Evolutionary conservation across 805 yeast genomes (phyloP), one percentile per base, ranked within the genome.

Genomic region (Kodamaea neixiangensis): DNA sequence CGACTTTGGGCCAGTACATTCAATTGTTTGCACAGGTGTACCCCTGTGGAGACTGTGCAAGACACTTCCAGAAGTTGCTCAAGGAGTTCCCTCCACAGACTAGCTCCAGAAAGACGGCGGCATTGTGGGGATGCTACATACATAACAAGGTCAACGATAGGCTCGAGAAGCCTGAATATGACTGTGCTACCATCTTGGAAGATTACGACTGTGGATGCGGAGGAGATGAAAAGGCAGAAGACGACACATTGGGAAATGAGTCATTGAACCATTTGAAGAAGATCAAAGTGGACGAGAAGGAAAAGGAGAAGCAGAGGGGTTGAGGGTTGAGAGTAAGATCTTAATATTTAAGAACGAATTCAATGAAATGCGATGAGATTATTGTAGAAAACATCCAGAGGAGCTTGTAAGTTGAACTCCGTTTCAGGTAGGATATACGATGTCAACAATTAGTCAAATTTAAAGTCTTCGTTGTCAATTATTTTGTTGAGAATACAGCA

Each of bases 151-250:
- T 92, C 33, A 93, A 93, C 66, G 81, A 80, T 48, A 73, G 86
- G 47, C 74, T 92, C 41, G 76, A 75, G 3, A 89, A 92, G 59
- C 81, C 78, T 1, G 73, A 76, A 14, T 94, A 90, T 66, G 97
- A 94, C 66, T 94, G 99, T 66, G 77, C 89, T 1, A 82, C 79
- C 6, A 87, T 94, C 50, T 72, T 89, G 48, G 97, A 90, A 58
- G 94, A 89, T 68, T 94, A 94, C 67, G 96, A 92, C 61, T 93
- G 99, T 73, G 99, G 99, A 0, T 93, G 99, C 71, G 96, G 94
- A 0, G 76, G 67, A 10, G 96, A 83, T 46, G 93, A 84, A 59
- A 81, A 78, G 57, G 77, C 72, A 44, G 70, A 62, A 5, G 83
- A 76, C 49, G 56, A 53, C 15, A 77, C 79, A 2, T 62, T 75